phyloP scores from a whole-genome alignment of 2,329 filamentous ascomycete species.

The Paraconiothyrium brasiliense region DNA sequence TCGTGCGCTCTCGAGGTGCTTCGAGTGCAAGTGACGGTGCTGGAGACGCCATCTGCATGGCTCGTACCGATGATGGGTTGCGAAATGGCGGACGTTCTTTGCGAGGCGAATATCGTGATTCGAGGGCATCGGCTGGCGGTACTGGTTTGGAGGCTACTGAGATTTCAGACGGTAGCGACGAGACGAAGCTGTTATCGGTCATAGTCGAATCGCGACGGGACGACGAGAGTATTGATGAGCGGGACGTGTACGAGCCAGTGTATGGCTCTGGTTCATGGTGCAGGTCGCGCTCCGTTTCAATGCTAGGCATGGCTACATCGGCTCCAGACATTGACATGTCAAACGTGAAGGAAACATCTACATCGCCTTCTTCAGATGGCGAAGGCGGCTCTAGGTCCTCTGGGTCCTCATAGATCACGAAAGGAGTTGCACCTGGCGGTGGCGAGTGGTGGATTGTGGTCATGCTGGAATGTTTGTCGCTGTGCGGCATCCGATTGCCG shows the following conservation, averaged over 20 bases:
- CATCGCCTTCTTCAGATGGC: constrained; percentile 42
- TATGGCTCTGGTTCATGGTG: constrained; percentile 40
- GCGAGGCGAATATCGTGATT: constrained; percentile 63
- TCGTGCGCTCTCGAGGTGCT: constrained; percentile 40
- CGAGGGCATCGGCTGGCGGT: constrained; percentile 36
- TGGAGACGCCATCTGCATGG: constrained; percentile 75
- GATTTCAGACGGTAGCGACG: constrained; percentile 49
- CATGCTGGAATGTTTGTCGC: constrained; percentile 35
- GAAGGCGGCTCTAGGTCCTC: constrained; percentile 42
- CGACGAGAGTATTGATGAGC: constrained; percentile 27
- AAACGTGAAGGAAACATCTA: constrained; percentile 44
- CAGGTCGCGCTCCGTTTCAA: constrained; percentile 38
- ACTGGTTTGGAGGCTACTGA: constrained; percentile 44
- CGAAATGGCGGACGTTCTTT: constrained; percentile 72
- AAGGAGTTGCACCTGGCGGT: constrained; percentile 42
- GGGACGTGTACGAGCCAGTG: constrained; percentile 45
- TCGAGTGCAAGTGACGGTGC: constrained; percentile 42
- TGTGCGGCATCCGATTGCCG: constrained; percentile 21
- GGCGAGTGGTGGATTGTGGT: constrained; percentile 44
- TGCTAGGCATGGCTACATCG: constrained; percentile 42
- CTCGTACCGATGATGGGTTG: constrained; percentile 73
- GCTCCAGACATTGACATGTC: constrained; percentile 38
- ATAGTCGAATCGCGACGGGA: constrained; percentile 40
- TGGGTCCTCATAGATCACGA: constrained; percentile 46
- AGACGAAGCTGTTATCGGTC: constrained; percentile 47